Base-by-base conservation (phyloP, 768 basidiomycete species). In the Rhizopogon roseolus region DNA sequence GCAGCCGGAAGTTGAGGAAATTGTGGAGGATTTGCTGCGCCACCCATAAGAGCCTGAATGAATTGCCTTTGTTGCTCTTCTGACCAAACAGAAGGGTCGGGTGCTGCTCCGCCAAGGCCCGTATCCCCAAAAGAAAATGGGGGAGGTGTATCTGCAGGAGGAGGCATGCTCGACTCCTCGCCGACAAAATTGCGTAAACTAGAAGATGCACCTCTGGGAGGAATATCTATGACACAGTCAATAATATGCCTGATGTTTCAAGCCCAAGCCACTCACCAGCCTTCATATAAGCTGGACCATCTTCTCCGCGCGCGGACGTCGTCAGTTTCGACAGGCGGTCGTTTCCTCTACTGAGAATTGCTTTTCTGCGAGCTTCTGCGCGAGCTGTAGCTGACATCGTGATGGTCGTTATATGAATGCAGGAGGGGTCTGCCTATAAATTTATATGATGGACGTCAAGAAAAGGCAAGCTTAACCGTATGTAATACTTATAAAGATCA, bases 311-410 rank as follows among this genome's bases (percentile, higher is more conserved):
- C 36, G 86, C 80, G 3, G 85, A 85, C 3, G 85, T 86, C 4
- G 90, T 90, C 41, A 93, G 78, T 62, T 84, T 90, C 29, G 87
- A 84, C 41, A 93, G 81, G 51, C 90, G 81, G 74, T 90, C 88
- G 28, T 74, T 75, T 13, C 87, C 84, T 50, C 88, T 76, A 57
- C 76, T 76, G 19, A 91, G 79, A 54, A 93, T 91, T 36, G 90
- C 90, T 70, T 80, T 86, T 62, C 83, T 73, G 41, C 90, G 78
- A 9, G 90, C 90, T 69, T 89, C 88, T 67, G 88, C 87, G 61
- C 85, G 82, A 55, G 84, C 80, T 70, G 85, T 71, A 50, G 85
- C 76, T 61, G 81, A 79, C 16, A 67, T 61, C 66, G 67, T 68
- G 48, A 34, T 13, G 38, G 49, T 54, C 29, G 61, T 64, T 49